Evolutionary conservation across 148 eudicot genomes (phyloP).

Genomic region (Camellia japonica): DNA sequence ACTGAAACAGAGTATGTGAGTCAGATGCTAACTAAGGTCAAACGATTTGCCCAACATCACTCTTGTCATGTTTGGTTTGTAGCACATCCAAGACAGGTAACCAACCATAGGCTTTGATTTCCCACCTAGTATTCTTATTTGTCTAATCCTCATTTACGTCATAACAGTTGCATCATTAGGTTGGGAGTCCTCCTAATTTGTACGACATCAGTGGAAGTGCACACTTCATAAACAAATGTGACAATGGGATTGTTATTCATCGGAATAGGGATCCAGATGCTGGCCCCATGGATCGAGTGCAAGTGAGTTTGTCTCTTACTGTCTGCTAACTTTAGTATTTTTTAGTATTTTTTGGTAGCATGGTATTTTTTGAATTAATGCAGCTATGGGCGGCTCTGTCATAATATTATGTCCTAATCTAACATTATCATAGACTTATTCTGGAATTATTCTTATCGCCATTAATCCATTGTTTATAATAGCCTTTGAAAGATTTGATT

Average conservation of each 20-base stretch:
- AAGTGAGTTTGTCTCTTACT: slow-evolving; percentile 34
- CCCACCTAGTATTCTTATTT: neutral
- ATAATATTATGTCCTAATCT: too few species aligned
- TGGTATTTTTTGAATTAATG: too few species aligned
- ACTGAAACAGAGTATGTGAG: too few species aligned
- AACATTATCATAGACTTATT: too few species aligned
- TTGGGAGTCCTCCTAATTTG: slow-evolving; percentile 72
- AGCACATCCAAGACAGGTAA: too few species aligned
- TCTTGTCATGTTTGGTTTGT: too few species aligned
- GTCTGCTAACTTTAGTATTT: neutral
- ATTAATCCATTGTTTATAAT: too few species aligned
- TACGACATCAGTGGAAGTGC: slow-evolving; percentile 99
- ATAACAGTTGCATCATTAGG: slow-evolving; percentile 78
- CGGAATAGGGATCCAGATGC: slow-evolving; percentile 89
- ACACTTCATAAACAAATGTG: slow-evolving; percentile 96
- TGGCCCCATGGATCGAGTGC: slow-evolving; percentile 76
- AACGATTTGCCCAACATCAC: too few species aligned
- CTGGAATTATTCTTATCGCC: too few species aligned
- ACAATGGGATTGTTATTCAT: slow-evolving; percentile 92
- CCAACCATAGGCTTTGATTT: slow-evolving; percentile 3
- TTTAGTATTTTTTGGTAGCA: neutral
- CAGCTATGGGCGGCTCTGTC: too few species aligned
- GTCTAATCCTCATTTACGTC: slow-evolving; percentile 21
- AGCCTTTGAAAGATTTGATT: too few species aligned
- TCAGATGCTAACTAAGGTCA: too few species aligned